Percentiles rank a stretch among this genome's conserved stretches.
Evolutionary conservation across 1,284 basidiomycete genomes (phyloP).

Genomic region (Pseudozyma hubeiensis): DNA sequence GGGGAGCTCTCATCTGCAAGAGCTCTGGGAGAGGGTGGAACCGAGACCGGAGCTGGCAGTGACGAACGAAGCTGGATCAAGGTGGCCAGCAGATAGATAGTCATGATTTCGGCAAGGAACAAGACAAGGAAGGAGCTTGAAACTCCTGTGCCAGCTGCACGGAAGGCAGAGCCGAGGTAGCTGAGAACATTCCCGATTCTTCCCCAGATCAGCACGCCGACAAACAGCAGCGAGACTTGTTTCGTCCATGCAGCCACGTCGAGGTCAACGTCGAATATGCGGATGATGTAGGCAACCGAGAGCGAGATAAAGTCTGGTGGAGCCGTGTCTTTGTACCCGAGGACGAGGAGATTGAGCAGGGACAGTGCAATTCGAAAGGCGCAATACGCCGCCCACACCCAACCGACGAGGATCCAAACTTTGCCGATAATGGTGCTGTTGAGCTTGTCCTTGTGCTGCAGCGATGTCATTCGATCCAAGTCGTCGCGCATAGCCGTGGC

Average conservation of each 20-base stretch:
- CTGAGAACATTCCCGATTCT: constrained; percentile 69
- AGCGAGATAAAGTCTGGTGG: constrained; percentile 68
- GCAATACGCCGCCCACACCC: constrained; percentile 69
- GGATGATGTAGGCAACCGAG: constrained; percentile 63
- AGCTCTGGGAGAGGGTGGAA: background rate
- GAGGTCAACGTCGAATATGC: constrained; percentile 66
- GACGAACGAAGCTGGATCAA: constrained; percentile 70
- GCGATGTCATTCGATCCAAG: constrained; percentile 60
- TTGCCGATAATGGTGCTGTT: constrained; percentile 66
- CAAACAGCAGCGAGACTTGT: constrained; percentile 68
- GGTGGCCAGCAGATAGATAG: constrained; percentile 70
- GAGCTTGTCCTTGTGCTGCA: constrained; percentile 66
- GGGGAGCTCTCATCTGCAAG: constrained; percentile 4
- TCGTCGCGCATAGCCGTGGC: constrained; percentile 69
- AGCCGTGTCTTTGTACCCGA: constrained; percentile 57
- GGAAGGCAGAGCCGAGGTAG: constrained; percentile 68
- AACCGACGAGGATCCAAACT: constrained; percentile 64
- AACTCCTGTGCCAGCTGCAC: constrained; percentile 68
- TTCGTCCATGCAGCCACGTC: constrained; percentile 69
- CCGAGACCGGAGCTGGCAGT: constrained; percentile 37
- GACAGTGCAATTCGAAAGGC: constrained; percentile 53
- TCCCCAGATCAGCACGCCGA: constrained; percentile 69
- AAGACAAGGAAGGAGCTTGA: constrained; percentile 70
- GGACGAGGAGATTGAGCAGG: constrained; percentile 47
- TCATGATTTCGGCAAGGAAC: constrained; percentile 70